Base-by-base conservation (phyloP, 2,329 filamentous ascomycete species). In the Colletotrichum acutatum region DNA sequence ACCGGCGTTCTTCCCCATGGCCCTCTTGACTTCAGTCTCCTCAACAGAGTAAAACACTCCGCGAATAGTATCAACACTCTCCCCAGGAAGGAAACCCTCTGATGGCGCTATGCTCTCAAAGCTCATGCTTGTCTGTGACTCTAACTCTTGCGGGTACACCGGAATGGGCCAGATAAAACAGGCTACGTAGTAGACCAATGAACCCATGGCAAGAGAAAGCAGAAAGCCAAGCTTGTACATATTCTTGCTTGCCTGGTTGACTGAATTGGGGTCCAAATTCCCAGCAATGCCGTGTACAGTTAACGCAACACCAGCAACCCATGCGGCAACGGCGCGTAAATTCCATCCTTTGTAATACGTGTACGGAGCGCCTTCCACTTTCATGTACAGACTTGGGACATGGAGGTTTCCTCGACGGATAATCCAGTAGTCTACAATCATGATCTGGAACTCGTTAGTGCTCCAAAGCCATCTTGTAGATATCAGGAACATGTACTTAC, bases 381-480 rank as follows among this genome's bases (percentile, higher is more conserved):
- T 76, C 26, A 75, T 75, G 67, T 79, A 82, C 26, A 80, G 70
- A 14, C 79, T 79, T 3, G 78, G 76, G 2, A 82, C 72, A 57
- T 80, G 74, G 8, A 82, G 72, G 56, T 85, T 85, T 6, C 81
- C 80, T 7, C 71, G 77, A 22, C 79, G 76, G 2, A 81, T 74
- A 52, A 79, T 53, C 63, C 77, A 78, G 74, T 82, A 83, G 70
- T 83, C 82, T 22, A 80, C 77, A 12, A 82, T 75, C 76, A 82
- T 82, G 14, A 80, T 78, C 8, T 78, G 79, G 49, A 78, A 6
- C 11, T 34, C 37, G 19, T 56, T 4, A 60, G 56, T 56, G 5
- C 12, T 3, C n/a, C 9, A 19, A n/a, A 26, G 11, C 32, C 5
- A 16, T 8, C 14, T 16, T 1, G 3, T 6, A 28, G 16, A 3